Percentiles rank a stretch among this genome's conserved stretches.
phyloP scores from a whole-genome alignment of 2,329 filamentous ascomycete species.

The Colletotrichum acutatum region DNA sequence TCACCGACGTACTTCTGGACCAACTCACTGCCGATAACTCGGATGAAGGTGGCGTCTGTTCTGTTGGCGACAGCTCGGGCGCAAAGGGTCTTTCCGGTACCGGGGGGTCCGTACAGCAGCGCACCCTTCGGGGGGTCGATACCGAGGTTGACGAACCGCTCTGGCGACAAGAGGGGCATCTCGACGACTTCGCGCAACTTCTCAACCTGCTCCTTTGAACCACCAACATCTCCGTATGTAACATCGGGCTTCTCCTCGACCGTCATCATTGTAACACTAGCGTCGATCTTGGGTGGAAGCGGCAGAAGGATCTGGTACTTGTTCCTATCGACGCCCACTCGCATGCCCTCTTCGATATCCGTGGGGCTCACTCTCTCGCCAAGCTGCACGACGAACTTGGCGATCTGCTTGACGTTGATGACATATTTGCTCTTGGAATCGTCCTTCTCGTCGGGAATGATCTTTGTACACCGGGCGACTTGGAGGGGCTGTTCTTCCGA shows the following conservation, averaged over 20 bases:
- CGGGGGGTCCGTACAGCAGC: slow-evolving; percentile 93
- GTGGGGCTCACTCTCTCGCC: slow-evolving; percentile 97
- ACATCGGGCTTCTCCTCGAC: slow-evolving; percentile 99
- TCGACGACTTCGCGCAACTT: slow-evolving; percentile 98
- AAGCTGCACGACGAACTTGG: slow-evolving; percentile 98
- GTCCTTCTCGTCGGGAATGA: slow-evolving; percentile 96
- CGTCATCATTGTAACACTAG: slow-evolving; percentile 99
- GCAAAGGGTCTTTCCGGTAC: slow-evolving; percentile 99
- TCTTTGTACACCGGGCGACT: slow-evolving; percentile 98
- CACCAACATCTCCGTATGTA: slow-evolving; percentile 97
- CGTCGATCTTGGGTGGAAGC: slow-evolving; percentile 97
- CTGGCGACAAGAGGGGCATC: slow-evolving; percentile 95
- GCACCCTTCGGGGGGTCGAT: slow-evolving; percentile 99
- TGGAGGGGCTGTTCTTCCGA: slow-evolving; percentile 97
- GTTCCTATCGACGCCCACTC: slow-evolving; percentile 96
- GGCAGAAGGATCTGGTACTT: slow-evolving; percentile 99
- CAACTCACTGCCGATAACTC: slow-evolving; percentile 96
- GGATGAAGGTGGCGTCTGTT: slow-evolving; percentile 98
- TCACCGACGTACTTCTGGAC: slow-evolving; percentile 99
- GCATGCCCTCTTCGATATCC: slow-evolving; percentile 99
- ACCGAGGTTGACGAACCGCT: slow-evolving; percentile 97
- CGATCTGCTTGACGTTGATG: slow-evolving; percentile 99
- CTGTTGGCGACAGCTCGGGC: slow-evolving; percentile 96
- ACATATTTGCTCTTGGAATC: slow-evolving; percentile 99
- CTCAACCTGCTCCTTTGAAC: slow-evolving; percentile 99